A percentile compares a stretch with the other conserved stretches of the same genome.
phyloP scores from a whole-genome alignment of 495 filamentous ascomycete species.

The Staphylotrichum tortipilum region DNA sequence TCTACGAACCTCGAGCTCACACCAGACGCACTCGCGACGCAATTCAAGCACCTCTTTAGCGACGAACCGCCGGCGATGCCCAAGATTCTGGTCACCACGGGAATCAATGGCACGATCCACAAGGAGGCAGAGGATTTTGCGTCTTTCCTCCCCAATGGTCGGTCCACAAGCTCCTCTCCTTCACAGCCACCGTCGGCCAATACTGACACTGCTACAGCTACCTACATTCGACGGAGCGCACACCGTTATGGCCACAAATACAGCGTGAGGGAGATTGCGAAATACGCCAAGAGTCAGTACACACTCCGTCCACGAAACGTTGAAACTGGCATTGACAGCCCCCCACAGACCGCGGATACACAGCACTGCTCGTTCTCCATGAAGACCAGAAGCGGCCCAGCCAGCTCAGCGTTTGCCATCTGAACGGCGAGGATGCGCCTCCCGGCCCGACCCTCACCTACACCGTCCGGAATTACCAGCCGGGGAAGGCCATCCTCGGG shows the following conservation, averaged over 20 bases:
- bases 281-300: constrained; percentile 57
- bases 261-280: constrained; percentile 78
- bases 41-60: constrained; percentile 77
- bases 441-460: constrained; percentile 69
- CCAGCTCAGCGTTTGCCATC: constrained; percentile 69
- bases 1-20: constrained; percentile 65
- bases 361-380: constrained; percentile 67
- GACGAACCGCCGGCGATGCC: constrained; percentile 50
- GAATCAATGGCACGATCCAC: constrained; percentile 75
- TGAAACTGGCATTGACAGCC: neutral
- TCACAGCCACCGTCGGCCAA: too few species aligned
- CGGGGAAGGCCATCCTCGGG: constrained; percentile 72
- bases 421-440: constrained; percentile 45
- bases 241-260: constrained; percentile 79
- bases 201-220: constrained; percentile 30
- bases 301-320: neutral
- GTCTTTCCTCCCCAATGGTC: constrained; percentile 67
- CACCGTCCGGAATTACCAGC: constrained; percentile 72
- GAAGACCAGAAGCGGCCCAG: constrained; percentile 76
- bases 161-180: too few species aligned
- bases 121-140: constrained; percentile 69
- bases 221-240: constrained; percentile 74
- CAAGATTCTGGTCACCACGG: constrained; percentile 86
- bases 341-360: constrained; percentile 58
- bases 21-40: constrained; percentile 56